Percentiles rank a stretch among this genome's conserved stretches.
phyloP scores from a whole-genome alignment of 371 early-diverging fungal genomes.

The Chytridium lagenaria region DNA sequence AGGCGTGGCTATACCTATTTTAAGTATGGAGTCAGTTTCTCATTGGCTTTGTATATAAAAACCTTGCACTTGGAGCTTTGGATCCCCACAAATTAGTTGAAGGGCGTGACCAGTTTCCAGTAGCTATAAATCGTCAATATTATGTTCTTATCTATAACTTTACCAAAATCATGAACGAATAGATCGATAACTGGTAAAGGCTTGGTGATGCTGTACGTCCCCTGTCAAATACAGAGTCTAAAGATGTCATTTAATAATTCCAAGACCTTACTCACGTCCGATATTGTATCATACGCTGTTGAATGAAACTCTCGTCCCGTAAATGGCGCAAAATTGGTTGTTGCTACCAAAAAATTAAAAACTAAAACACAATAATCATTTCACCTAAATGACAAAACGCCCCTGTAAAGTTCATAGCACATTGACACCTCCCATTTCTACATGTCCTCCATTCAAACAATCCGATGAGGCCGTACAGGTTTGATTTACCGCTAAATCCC shows the following conservation, averaged over 20 bases:
- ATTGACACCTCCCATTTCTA: background rate
- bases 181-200: no score
- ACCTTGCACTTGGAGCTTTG: conserved; percentile 20
- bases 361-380: background rate
- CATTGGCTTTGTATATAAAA: background rate
- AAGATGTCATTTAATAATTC: background rate
- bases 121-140: background rate
- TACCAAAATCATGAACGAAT: conserved; percentile 27
- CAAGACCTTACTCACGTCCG: conserved; percentile 15
- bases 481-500: background rate
- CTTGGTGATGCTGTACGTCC: no score
- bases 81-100: no score
- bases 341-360: background rate
- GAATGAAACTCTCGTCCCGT: conserved; percentile 17
- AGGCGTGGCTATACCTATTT: conserved; percentile 22
- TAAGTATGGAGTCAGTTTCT: background rate
- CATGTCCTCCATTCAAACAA: background rate
- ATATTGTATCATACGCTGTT: conserved; percentile 21
- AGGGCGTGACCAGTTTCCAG: background rate
- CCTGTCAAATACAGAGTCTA: background rate
- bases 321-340: background rate
- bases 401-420: background rate
- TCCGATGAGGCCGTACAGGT: background rate
- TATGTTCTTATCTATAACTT: background rate
- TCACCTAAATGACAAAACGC: background rate